These are phyloP conservation scores for Jamesozyma spencerorum DNA, from an alignment of 805 yeast species.

Conservation along the genomic window DNA sequence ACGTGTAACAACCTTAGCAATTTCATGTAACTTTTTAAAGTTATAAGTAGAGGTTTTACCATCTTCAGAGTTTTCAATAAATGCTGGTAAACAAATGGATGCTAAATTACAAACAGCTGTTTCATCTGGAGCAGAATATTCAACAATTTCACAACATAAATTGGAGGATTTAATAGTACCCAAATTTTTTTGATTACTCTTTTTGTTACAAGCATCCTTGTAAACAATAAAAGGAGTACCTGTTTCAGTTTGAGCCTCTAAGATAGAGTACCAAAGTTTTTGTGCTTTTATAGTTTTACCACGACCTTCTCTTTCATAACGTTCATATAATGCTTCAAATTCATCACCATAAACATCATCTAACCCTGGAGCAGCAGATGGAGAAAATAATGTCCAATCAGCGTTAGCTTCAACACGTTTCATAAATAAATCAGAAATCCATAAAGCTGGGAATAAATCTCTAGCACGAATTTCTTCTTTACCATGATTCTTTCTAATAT, in stretches of 20 bases:
- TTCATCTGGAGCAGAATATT: constrained; percentile 85
- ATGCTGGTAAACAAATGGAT: constrained; percentile 80
- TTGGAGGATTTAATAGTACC: constrained; percentile 91
- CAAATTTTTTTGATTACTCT: constrained; percentile 84
- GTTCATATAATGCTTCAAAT: constrained; percentile 59
- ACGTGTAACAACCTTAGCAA: constrained; percentile 66
- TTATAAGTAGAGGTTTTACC: constrained; percentile 46
- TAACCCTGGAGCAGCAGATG: constrained; percentile 80
- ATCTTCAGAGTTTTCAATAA: constrained; percentile 42
- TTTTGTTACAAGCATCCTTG: constrained; percentile 83
- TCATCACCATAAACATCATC: constrained; percentile 77
- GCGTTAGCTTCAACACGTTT: constrained; percentile 67
- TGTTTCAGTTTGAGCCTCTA: constrained; percentile 91
- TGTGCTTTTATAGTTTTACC: constrained; percentile 73
- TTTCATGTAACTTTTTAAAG: constrained; percentile 64
- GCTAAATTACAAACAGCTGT: constrained; percentile 94
- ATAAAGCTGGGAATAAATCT: constrained; percentile 83
- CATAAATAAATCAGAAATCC: constrained; percentile 96
- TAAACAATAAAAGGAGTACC: constrained; percentile 93
- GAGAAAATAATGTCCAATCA: constrained; percentile 87
- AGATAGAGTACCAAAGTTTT: constrained; percentile 79
- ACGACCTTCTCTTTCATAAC: constrained; percentile 63
- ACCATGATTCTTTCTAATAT: constrained; percentile 87
- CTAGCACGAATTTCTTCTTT: constrained; percentile 90
- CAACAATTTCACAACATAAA: constrained; percentile 89